Base-by-base conservation (phyloP, 768 basidiomycete species). In the Pholiota molesta region DNA sequence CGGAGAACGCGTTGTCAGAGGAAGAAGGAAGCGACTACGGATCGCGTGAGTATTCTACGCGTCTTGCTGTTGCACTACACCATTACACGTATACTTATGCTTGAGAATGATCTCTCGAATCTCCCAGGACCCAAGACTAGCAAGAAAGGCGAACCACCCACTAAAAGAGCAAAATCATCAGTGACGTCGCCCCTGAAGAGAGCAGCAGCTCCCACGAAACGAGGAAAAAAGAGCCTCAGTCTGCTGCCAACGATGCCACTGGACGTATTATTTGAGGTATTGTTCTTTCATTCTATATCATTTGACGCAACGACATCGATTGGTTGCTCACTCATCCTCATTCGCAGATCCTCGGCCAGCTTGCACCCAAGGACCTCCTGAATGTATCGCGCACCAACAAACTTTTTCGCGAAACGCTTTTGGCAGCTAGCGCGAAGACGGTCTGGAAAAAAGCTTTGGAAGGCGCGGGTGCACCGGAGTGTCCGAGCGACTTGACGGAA, bases 381-480 rank as follows among this genome's bases (percentile, higher is more conserved):
- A 59, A 52, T 9, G 68, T 75, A 3, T 63, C 68, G 5, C 65
- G 67, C 19, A 73, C 71, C 6, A 74, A 51, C 57, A 68, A 69
- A 35, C 28, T 56, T 0, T 58, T 74, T 42, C 65, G 69, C 2
- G 49, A 71, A 14, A 68, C 65, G 1, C 54, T 74, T 1, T 40
- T 68, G 52, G 23, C 65, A 1, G 45, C 33, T 6, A 57, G 62
- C 19, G 65, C 72, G 1, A 60, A 55, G 1, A 62, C 57, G 2
- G 53, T 76, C 0, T 76, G 75, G 75, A 73, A 67, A 39, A 17
- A 60, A 0, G 65, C 70, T 5, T 64, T 67, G 13, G 51, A 69
- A 21, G 47, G 54, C 8, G 17, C 55, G 7, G 66, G 60, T 4
- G 66, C 57, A 26, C 75, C 74, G 1, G 62, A 62, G 0, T 66